These are phyloP conservation scores for Desmodesmus armatus DNA, from an alignment of 139 green algal genomes.

Conservation along the genomic window DNA sequence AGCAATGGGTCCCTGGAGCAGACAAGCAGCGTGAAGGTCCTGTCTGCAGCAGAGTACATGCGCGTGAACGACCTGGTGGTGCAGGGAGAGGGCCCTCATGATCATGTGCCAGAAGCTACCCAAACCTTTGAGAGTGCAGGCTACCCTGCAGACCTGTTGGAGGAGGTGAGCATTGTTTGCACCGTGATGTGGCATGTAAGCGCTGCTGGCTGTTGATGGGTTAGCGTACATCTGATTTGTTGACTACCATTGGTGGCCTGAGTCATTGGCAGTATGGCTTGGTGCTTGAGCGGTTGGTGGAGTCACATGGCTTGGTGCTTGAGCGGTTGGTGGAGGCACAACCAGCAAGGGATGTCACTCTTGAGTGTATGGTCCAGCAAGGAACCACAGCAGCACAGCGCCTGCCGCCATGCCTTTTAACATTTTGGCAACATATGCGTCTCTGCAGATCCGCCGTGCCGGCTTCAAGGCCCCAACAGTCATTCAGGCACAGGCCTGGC, in stretches of 20 bases:
- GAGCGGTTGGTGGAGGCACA: too few relatives aligned
- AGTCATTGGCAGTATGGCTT: too few relatives aligned
- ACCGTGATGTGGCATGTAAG: too few relatives aligned
- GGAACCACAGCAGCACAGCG: neutral
- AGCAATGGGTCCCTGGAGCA: conserved; percentile 15
- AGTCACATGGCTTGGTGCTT: too few relatives aligned
- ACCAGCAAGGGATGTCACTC: too few relatives aligned
- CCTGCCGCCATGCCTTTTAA: neutral
- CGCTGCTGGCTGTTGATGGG: too few relatives aligned
- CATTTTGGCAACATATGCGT: neutral
- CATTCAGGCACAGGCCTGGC: conserved; percentile 91
- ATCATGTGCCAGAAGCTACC: conserved; percentile 70
- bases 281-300: too few relatives aligned
- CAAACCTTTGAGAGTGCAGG: conserved; percentile 80
- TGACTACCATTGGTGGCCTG: too few relatives aligned
- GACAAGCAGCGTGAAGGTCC: conserved; percentile 37
- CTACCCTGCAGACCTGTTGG: conserved; percentile 81
- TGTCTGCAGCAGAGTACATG: conserved; percentile 34
- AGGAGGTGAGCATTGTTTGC: conserved; percentile 66
- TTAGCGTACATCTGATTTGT: too few relatives aligned
- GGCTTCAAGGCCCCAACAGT: conserved; percentile 86
- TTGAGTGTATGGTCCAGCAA: too few relatives aligned
- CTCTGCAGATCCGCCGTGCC: conserved; percentile 69
- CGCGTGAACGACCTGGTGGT: conserved; percentile 69
- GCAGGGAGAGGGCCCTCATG: conserved; percentile 53